Conservation (phyloP, 129 eudicot genomes). For the Centaurea solstitialis region DNA sequence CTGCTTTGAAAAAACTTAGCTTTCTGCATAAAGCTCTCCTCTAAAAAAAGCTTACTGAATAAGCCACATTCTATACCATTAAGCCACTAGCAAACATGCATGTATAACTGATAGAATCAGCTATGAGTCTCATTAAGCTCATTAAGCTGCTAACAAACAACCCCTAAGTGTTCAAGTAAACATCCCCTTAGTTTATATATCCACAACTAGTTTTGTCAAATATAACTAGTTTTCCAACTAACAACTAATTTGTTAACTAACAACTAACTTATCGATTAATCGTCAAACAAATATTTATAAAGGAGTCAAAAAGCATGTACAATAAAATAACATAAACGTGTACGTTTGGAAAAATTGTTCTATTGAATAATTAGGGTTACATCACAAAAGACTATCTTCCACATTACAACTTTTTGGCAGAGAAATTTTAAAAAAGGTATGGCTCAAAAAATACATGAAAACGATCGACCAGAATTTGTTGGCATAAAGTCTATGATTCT, state of each 20-base stretch:
- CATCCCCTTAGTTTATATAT: too few species aligned
- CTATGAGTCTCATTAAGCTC: too few species aligned
- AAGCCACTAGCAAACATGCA: too few species aligned
- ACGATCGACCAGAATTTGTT: slow-evolving; percentile 8
- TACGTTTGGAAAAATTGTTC: slow-evolving; percentile 20
- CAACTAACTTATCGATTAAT: neutral
- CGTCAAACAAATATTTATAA: neutral
- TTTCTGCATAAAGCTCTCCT: too few species aligned
- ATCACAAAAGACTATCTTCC: slow-evolving; percentile 8
- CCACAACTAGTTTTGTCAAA: neutral
- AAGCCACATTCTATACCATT: too few species aligned
- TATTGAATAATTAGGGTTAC: neutral
- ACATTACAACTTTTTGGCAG: slow-evolving; percentile 21
- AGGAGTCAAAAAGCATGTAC: slow-evolving; percentile 14
- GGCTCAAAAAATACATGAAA: slow-evolving; percentile 25
- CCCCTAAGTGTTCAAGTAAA: too few species aligned
- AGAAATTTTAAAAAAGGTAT: neutral
- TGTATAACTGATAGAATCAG: too few species aligned
- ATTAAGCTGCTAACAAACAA: too few species aligned
- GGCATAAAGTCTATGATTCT: slow-evolving; percentile 11
- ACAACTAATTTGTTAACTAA: neutral
- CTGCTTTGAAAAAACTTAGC: too few species aligned
- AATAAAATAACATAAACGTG: slow-evolving; percentile 14
- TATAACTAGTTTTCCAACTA: neutral
- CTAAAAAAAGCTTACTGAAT: too few species aligned